phyloP scores from a whole-genome alignment of 1,284 basidiomycete species.

The Fomes fomentarius region DNA sequence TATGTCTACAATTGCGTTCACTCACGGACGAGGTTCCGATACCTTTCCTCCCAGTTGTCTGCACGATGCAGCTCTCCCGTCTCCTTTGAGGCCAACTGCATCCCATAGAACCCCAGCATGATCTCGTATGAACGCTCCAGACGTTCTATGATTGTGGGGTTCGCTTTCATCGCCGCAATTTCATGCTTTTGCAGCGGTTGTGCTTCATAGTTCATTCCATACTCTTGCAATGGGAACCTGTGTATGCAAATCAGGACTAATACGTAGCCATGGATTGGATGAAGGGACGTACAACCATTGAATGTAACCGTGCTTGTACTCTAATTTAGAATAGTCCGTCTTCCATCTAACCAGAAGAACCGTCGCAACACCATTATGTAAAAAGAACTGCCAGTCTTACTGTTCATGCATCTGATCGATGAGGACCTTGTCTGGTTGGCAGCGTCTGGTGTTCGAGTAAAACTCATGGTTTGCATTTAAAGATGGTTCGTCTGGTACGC shows the following conservation, averaged over 20 bases:
- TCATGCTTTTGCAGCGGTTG: conserved; percentile 71
- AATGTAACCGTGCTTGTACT: conserved; percentile 72
- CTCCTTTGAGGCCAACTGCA: conserved; percentile 57
- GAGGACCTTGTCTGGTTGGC: conserved; percentile 61
- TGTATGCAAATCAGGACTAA: background rate
- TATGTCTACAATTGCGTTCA: conserved; percentile 22
- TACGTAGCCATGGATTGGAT: background rate
- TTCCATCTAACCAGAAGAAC: conserved; percentile 51
- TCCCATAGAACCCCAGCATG: conserved; percentile 79
- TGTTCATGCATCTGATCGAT: conserved; percentile 67
- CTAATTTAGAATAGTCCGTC: conserved; percentile 63
- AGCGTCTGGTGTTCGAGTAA: conserved; percentile 60
- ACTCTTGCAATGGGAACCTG: conserved; percentile 71
- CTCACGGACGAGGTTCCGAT: conserved; percentile 69
- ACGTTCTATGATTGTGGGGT: conserved; percentile 52
- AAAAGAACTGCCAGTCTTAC: conserved; percentile 36
- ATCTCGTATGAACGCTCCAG: conserved; percentile 64
- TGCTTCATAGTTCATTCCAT: conserved; percentile 70
- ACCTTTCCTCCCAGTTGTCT: conserved; percentile 52
- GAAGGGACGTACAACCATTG: conserved; percentile 68
- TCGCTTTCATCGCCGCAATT: conserved; percentile 58
- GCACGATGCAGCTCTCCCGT: conserved; percentile 55
- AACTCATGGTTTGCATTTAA: conserved; percentile 61
- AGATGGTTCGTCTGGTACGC: conserved; percentile 40
- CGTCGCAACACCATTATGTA: background rate